phyloP scores from a whole-genome alignment of 345 rosid species.

The Durio zibethinus region DNA sequence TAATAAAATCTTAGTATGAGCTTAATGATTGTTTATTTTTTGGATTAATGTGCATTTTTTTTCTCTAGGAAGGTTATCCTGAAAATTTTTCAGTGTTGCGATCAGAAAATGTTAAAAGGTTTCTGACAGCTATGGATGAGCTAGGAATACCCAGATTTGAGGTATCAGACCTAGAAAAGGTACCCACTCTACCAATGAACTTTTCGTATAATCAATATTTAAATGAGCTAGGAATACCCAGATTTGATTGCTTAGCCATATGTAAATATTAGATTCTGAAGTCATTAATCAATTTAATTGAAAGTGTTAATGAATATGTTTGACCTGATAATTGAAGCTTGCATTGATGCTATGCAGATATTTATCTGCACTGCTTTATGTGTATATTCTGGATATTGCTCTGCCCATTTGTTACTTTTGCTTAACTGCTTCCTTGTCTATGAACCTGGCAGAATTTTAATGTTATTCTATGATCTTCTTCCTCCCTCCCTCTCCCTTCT shows the following conservation, averaged over 20 bases:
- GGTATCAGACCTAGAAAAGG: conserved; percentile 74
- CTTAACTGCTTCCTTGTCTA: neutral
- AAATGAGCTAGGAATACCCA: neutral
- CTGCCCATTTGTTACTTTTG: neutral
- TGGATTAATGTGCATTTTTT: conserved; percentile 20
- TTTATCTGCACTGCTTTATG: too few relatives aligned
- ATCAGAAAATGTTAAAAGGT: conserved; percentile 47
- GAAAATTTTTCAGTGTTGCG: conserved; percentile 30
- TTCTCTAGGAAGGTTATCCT: conserved; percentile 45
- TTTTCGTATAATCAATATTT: neutral
- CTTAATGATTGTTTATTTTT: conserved; percentile 7
- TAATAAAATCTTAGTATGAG: neutral
- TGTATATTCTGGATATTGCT: neutral
- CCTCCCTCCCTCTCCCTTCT: neutral
- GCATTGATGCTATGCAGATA: too few relatives aligned
- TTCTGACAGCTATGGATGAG: conserved; percentile 61
- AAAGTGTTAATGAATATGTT: neutral
- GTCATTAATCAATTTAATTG: neutral
- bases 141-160: conserved; percentile 65
- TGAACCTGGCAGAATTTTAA: neutral
- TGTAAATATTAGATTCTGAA: neutral
- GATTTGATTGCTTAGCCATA: conserved; percentile 3
- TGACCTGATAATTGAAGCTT: neutral
- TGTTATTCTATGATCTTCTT: neutral
- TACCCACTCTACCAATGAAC: conserved; percentile 21